A percentile compares a stretch with the other conserved stretches of the same genome.
Conservation (phyloP, 1,284 basidiomycete species). For the Malassezia globosa region DNA sequence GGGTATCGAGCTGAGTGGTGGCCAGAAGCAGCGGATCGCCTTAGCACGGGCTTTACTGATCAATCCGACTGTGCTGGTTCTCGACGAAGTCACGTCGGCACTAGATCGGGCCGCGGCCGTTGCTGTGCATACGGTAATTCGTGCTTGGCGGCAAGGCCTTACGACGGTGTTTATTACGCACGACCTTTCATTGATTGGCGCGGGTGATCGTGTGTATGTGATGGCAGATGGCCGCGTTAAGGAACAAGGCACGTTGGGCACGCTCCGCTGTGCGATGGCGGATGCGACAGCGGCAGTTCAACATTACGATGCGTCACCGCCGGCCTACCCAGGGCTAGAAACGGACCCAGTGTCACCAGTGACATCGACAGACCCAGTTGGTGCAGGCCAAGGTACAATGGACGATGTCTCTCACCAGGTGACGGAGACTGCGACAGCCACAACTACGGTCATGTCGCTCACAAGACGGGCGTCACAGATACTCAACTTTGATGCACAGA, state of each 20-base stretch:
- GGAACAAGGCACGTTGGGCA: constrained; percentile 69
- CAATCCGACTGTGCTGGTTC: constrained; percentile 77
- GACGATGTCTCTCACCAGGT: no score
- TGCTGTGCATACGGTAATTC: constrained; percentile 78
- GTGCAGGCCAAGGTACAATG: neutral
- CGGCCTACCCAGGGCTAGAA: neutral
- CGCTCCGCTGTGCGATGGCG: neutral
- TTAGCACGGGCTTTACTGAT: constrained; percentile 77
- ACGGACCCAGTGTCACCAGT: neutral
- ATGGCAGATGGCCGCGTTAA: constrained; percentile 70
- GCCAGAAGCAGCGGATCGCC: constrained; percentile 82
- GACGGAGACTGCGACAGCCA: neutral
- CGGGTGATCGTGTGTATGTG: constrained; percentile 79
- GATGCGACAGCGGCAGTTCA: no score
- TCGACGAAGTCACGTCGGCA: constrained; percentile 93
- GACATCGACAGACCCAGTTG: neutral
- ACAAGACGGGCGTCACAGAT: no score
- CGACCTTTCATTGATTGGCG: constrained; percentile 71
- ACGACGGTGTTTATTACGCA: constrained; percentile 96
- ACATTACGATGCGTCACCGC: neutral
- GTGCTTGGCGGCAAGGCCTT: constrained; percentile 65
- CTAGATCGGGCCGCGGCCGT: constrained; percentile 78
- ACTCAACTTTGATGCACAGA: neutral
- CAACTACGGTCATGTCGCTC: no score
- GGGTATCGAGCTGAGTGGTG: constrained; percentile 67